Conservation (phyloP, 2,329 filamentous ascomycete genomes). For the Fusarium transvaalense region DNA sequence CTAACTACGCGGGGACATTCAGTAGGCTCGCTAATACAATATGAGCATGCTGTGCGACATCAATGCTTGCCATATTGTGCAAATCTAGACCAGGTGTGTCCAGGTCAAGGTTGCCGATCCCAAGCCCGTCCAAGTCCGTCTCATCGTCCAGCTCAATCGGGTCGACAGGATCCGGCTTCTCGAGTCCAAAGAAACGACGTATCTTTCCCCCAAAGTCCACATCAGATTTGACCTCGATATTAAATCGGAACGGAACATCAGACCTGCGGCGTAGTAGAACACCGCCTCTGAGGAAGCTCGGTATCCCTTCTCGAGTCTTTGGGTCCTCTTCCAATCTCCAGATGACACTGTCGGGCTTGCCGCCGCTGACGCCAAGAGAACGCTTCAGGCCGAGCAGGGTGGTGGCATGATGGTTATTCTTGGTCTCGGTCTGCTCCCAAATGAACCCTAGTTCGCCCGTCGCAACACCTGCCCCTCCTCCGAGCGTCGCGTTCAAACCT, state of each 20-base stretch:
- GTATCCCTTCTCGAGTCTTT: neutral
- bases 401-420: neutral
- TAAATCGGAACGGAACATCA: neutral
- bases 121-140: no score
- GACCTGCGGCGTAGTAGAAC: neutral
- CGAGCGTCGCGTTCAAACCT: neutral
- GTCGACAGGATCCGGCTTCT: no score
- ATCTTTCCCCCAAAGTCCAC: neutral
- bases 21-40: no score
- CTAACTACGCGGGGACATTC: no score
- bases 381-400: neutral
- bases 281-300: neutral
- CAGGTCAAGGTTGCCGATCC: no score
- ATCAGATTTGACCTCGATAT: neutral
- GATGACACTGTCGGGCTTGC: neutral
- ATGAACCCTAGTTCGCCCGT: neutral
- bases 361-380: neutral
- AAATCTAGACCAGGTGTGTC: no score
- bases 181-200: no score
- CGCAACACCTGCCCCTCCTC: neutral
- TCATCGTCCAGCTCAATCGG: no score
- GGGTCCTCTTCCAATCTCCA: no score
- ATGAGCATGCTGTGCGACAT: no score
- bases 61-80: no score
- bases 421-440: neutral